These are phyloP conservation scores for Hemisphaericaspora nanyangensis DNA, from an alignment of 805 yeast species.

Conservation along the genomic window DNA sequence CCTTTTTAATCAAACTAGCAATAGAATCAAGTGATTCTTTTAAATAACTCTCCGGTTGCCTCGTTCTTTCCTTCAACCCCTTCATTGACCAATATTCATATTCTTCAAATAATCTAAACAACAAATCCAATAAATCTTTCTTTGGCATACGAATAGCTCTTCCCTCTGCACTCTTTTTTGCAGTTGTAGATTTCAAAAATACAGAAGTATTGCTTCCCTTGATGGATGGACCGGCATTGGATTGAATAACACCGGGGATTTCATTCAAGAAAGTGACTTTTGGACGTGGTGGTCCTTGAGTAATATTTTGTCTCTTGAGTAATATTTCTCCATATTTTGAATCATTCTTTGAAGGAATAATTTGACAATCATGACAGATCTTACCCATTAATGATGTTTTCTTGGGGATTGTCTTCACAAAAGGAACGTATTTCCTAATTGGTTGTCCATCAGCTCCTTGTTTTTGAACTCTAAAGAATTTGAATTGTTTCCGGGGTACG, in stretches of 20 bases:
- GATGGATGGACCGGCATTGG: conserved; percentile 82
- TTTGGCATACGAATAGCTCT: conserved; percentile 93
- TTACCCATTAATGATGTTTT: conserved; percentile 84
- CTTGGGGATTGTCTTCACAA: conserved; percentile 83
- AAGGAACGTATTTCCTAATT: conserved; percentile 58
- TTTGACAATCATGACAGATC: conserved; percentile 87
- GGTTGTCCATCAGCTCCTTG: conserved; percentile 22
- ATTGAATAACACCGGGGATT: conserved; percentile 82
- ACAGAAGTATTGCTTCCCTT: conserved; percentile 63
- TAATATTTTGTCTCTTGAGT: conserved; percentile 48
- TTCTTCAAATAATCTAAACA: conserved; percentile 88
- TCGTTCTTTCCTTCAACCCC: conserved; percentile 88
- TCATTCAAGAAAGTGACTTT: conserved; percentile 71
- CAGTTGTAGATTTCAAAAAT: conserved; percentile 48
- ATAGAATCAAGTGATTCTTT: conserved; percentile 88
- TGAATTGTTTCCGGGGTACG: conserved; percentile 14
- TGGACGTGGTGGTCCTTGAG: conserved; percentile 47
- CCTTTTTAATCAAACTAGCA: conserved; percentile 86
- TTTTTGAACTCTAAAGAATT: conserved; percentile 30
- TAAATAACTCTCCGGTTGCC: conserved; percentile 91
- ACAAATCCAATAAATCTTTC: conserved; percentile 81
- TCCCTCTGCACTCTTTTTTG: conserved; percentile 58
- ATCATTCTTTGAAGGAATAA: conserved; percentile 74
- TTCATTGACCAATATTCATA: conserved; percentile 96
- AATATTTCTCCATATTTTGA: conserved; percentile 64